Evolutionary conservation across 805 yeast species (phyloP), one percentile per base, ranked within the genome.

Genomic region (Scheffersomyces spartinae): DNA sequence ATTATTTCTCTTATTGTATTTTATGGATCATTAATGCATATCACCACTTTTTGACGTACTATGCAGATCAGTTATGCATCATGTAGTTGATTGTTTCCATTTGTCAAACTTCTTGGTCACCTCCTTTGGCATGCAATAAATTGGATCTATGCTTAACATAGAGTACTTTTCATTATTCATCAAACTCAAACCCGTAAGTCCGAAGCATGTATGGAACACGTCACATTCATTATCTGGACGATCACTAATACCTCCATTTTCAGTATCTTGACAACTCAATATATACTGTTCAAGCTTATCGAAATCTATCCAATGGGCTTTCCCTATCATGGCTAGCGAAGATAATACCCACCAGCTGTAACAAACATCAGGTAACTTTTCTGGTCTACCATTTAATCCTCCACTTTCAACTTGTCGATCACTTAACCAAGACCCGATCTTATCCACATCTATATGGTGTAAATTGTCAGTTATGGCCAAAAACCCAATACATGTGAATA

Each of bases 281-380:
- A 91, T 85, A 43, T 85, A 91, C 2, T 52, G 47, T 26, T 66
- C 64, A 29, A 91, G 55, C 38, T 67, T 71, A 4, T 53, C 63
- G 15, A 59, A 61, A 42, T 83, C 77, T n/a, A 91, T 78, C 85
- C 94, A 85, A 35, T 80, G 68, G 11, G 74, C 47, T 33, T 68
- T 73, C 0, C 57, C 69, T 12, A 88, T 58, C 18, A 83, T 74
- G 0, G 79, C 66, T 30, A 86, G 52, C 3, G 84, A 67, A 2
- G 93, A 77, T 13, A 85, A 48, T 7, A 85, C 94, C 99, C 99
- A 91, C 95, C 96, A 91, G 39, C 91, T 75, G 47, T 91, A 91
- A 47, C 99, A 91, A n/a, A 83, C 95, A 50, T 91, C 99, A 0
- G 97, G 94, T 11, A 84, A 55, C 47, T 91, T 91, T 31, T 91